Base-by-base conservation (phyloP, 768 basidiomycete species). In the Leccinellum luteum region DNA sequence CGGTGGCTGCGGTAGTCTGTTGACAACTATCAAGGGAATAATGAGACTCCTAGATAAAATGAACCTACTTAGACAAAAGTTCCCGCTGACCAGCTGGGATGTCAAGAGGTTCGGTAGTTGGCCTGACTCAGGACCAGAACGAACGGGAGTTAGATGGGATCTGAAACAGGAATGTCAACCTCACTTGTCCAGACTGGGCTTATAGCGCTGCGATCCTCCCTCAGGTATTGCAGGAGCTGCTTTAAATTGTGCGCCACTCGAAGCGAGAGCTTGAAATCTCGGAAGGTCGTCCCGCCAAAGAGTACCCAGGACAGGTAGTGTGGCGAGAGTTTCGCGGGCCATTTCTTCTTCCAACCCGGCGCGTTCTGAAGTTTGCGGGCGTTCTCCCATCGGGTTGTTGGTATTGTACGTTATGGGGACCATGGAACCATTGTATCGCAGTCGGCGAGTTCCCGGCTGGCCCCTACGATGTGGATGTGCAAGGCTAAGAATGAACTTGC, bases 151-250 rank as follows among this genome's bases (percentile, higher is more conserved):
- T 3, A 15, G 3, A 34, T 9, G 30, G 28, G n/a, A 32, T 50
- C 19, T 47, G 17, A 32, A 32, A n/a, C 13, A 19, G 2, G n/a
- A 17, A 13, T 27, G 13, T 3, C 35, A 38, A 38, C 35, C 19
- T 50, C 53, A 63, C 63, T 13, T 34, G 10, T 27, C 32, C 6
- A 13, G 19, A 54, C 27, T 58, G 4, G 23, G 21, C 5, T 48
- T 15, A 38, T 66, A 64, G 12, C 64, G 51, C 35, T 34, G 60
- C 28, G 61, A 66, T 25, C 25, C 54, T 14, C 34, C 6, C 8
- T 59, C 64, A 0, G 57, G 64, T 7, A 43, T 63, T 5, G 56
- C 48, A 21, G 56, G 43, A 2, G 41, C 6, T 25, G 2, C 2
- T 12, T 43, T 21, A 6, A 45, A n/a, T 9, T n/a, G 30, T 12